Evolutionary conservation across 371 early-diverging fungal genomes (phyloP).

Genomic region (Zopfochytrium polystomum): DNA sequence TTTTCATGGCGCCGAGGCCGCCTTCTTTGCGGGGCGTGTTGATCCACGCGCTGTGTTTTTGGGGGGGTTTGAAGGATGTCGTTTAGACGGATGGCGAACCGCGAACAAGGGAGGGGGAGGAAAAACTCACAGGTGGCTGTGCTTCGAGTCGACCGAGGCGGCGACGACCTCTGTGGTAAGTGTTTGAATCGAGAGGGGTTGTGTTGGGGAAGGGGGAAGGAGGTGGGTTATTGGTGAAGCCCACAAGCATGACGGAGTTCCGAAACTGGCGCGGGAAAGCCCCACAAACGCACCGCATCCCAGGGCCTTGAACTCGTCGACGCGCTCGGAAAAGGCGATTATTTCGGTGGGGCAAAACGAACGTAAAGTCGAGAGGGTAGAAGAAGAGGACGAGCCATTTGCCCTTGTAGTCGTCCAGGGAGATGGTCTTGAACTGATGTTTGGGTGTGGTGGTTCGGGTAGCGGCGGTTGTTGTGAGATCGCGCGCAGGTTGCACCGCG

Average conservation of each 20-base stretch:
- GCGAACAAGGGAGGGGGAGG: conserved; percentile 53
- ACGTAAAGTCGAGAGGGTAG: conserved; percentile 12
- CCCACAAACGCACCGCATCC: conserved; percentile 48
- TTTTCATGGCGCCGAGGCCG: conserved; percentile 89
- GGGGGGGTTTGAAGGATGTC: conserved; percentile 32
- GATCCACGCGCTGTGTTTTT: conserved; percentile 56
- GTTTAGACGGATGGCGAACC: conserved; percentile 44
- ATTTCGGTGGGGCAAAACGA: conserved; percentile 32
- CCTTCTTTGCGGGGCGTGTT: conserved; percentile 76
- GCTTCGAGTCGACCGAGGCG: conserved; percentile 75
- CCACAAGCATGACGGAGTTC: background rate
- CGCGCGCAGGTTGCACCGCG: no score
- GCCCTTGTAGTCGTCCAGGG: conserved; percentile 83
- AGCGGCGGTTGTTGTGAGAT: no score
- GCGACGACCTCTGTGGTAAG: conserved; percentile 71
- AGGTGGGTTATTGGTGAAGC: no score
- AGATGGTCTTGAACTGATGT: conserved; percentile 54
- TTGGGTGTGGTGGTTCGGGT: no score
- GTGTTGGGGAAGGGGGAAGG: background rate
- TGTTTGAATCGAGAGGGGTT: background rate
- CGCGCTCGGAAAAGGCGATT: conserved; percentile 57
- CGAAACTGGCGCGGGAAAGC: background rate
- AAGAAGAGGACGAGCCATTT: conserved; percentile 56
- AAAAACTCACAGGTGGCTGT: conserved; percentile 48
- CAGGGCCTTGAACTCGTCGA: conserved; percentile 74